Base-by-base conservation (phyloP, 345 rosid genomes). In the Citrus medica region DNA sequence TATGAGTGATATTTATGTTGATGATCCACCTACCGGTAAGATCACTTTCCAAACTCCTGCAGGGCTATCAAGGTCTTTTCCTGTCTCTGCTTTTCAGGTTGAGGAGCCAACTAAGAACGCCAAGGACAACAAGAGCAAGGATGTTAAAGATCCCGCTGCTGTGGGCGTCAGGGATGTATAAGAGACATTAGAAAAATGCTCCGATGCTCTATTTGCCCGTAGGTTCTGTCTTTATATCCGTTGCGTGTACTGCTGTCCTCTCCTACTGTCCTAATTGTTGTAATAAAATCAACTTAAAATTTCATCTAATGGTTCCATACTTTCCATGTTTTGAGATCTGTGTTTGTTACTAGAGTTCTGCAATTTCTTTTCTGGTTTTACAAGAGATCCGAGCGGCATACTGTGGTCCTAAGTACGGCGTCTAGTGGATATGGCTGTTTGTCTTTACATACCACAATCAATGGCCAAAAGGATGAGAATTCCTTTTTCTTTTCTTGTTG, bases 41-140 rank as follows among this genome's bases (percentile, higher is more conserved):
- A 87, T 96, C 79, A 92, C 94, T 9, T 94, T 94, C 87, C 83
- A 89, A 88, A 81, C 95, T 17, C 93, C 99, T 4, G 21, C 97
- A n/a, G 94, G 95, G 40, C 86, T 94, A 28, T 88, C 67, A 78
- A 88, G 97, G 86, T 55, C 90, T 42, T 96, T 88, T 83, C 97
- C 96, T 0, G 89, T 80, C 35, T 80, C 90, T 1, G 98, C 98
- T 51, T 94, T 96, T 61, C 79, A 75, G 83, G 69, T 89, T 59
- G 90, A 90, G 60, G 92, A 85, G 73, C 85, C 71, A 77, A 67
- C 58, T 0, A 82, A 84, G 79, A 84, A 65, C 32, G 86, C 69
- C 16, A 63, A 79, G 74, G 85, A 84, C 69, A 78, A 69, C 16
- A 46, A 12, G 5, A 46, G 51, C 51, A 46, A 46, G 17, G 51